These are phyloP conservation scores for Fusarium poae DNA, from an alignment of 2,329 filamentous ascomycete genomes.

Conservation along the genomic window DNA sequence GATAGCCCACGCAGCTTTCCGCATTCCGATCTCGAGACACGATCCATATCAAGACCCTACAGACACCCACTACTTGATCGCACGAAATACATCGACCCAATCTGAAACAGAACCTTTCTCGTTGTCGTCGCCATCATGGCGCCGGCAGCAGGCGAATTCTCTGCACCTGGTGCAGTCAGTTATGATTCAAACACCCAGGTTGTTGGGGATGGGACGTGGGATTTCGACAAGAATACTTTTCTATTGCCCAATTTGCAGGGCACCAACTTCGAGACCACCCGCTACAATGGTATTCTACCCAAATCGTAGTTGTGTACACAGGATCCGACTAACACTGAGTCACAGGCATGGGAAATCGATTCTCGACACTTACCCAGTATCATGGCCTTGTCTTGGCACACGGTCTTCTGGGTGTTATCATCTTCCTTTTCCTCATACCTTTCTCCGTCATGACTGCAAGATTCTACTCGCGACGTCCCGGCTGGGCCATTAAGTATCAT, in stretches of 20 bases:
- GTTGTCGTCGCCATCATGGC: conserved; percentile 67
- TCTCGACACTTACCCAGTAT: conserved; percentile 76
- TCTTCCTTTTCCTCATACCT: conserved; percentile 81
- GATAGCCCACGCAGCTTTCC: conserved; percentile 20
- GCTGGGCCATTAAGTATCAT: conserved; percentile 75
- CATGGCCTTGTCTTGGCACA: conserved; percentile 78
- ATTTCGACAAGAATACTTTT: conserved; percentile 81
- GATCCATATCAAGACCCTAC: conserved; percentile 2
- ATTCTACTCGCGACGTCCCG: conserved; percentile 74
- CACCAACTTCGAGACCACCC: conserved; percentile 84
- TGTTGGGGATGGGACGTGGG: conserved; percentile 88
- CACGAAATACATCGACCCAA: conserved; percentile 30
- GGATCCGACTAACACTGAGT: conserved; percentile 32
- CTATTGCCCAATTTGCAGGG: conserved; percentile 82
- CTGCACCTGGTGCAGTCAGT: conserved; percentile 77
- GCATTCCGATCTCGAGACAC: conserved; percentile 34
- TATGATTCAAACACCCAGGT: conserved; percentile 81
- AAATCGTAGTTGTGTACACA: background rate
- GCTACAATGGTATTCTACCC: conserved; percentile 77
- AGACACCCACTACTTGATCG: background rate
- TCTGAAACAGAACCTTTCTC: conserved; percentile 44
- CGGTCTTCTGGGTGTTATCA: conserved; percentile 77
- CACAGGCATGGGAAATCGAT: conserved; percentile 84
- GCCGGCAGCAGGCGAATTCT: conserved; percentile 70
- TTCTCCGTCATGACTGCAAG: conserved; percentile 79